Evolutionary conservation across 2,329 filamentous ascomycete genomes (phyloP).

Genomic region (Colletotrichum plurivorum): DNA sequence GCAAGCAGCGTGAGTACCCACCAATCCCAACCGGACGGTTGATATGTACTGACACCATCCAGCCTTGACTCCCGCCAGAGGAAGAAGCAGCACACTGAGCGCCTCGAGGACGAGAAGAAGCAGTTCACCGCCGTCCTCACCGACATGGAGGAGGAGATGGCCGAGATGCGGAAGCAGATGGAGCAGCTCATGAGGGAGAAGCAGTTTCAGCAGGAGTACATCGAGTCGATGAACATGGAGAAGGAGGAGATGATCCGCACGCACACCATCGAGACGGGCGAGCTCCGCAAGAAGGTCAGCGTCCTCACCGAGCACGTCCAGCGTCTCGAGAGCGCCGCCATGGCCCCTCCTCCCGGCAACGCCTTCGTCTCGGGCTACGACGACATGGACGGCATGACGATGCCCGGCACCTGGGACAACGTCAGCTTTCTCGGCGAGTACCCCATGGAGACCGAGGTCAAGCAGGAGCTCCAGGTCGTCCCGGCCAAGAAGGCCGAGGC

Average conservation of each 20-base stretch:
- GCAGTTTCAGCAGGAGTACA: constrained; percentile 80
- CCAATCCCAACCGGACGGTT: background rate
- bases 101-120: constrained; percentile 97
- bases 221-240: constrained; percentile 84
- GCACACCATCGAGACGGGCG: constrained; percentile 91
- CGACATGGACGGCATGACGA: constrained; percentile 86
- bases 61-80: constrained; percentile 96
- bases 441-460: constrained; percentile 72
- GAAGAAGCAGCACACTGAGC: constrained; percentile 98
- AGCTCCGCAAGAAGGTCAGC: constrained; percentile 92
- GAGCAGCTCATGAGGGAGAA: constrained; percentile 81
- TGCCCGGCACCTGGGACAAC: constrained; percentile 87
- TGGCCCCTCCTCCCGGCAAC: constrained; percentile 61
- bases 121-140: constrained; percentile 83
- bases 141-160: constrained; percentile 84
- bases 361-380: constrained; percentile 80
- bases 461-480: constrained; percentile 70
- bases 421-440: constrained; percentile 84
- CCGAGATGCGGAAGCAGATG: constrained; percentile 76
- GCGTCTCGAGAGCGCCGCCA: constrained; percentile 76
- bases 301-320: constrained; percentile 82
- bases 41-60: constrained; percentile 35
- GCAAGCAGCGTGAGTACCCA: constrained; percentile 87
- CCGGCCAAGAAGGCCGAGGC: constrained; percentile 68
- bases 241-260: constrained; percentile 92